Conservation (phyloP, 2,329 filamentous ascomycete species). For the Atkinsonella hypoxylon region DNA sequence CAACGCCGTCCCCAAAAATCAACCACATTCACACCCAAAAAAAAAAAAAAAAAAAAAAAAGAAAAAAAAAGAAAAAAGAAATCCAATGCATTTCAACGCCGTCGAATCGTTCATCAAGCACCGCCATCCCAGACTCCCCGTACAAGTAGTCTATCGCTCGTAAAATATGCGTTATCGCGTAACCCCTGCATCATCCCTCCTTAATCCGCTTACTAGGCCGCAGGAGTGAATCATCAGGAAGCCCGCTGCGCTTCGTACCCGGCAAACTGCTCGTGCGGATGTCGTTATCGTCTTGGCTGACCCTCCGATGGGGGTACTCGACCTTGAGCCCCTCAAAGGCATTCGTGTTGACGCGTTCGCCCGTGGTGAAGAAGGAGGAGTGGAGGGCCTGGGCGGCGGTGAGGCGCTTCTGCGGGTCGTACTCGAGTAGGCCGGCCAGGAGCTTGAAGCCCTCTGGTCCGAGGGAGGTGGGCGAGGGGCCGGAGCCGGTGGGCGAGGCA, state of each 20-base stretch:
- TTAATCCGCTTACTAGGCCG: slow-evolving; percentile 51
- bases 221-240: slow-evolving; percentile 69
- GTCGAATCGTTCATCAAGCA: no score
- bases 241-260: slow-evolving; percentile 77
- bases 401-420: slow-evolving; percentile 79
- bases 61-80: no score
- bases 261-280: slow-evolving; percentile 82
- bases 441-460: slow-evolving; percentile 72
- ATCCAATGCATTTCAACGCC: no score
- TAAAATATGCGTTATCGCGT: no score
- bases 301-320: slow-evolving; percentile 80
- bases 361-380: slow-evolving; percentile 76
- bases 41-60: no score
- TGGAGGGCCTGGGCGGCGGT: slow-evolving; percentile 82
- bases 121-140: no score
- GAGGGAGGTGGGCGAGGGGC: slow-evolving; percentile 41
- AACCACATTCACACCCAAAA: no score
- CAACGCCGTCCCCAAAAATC: no score
- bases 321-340: slow-evolving; percentile 84
- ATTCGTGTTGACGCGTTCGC: slow-evolving; percentile 62
- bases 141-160: no score
- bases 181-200: no score
- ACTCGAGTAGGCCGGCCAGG: slow-evolving; percentile 73
- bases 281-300: slow-evolving; percentile 92
- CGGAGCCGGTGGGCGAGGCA: slow-evolving; percentile 22